Evolutionary conservation across 345 rosid species (phyloP).

Genomic region (Syzygium aqueum): DNA sequence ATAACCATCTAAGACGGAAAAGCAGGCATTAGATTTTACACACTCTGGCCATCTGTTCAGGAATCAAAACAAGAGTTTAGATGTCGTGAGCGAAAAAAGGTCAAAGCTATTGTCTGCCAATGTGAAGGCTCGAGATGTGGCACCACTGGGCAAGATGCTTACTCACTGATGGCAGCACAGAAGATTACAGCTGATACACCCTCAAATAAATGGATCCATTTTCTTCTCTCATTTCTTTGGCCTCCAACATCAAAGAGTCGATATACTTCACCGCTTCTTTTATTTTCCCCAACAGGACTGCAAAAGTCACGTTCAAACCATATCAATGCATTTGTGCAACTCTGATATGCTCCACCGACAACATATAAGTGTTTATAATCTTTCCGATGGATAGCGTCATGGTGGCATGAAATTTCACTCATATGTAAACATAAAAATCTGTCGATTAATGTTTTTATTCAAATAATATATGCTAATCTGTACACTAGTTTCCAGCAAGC

Average conservation of each 20-base stretch:
- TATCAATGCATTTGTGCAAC: not conserved
- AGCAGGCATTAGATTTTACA: not conserved
- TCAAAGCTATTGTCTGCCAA: not conserved
- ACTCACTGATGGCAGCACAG: constrained; percentile 99
- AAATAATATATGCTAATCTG: not conserved
- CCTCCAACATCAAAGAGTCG: constrained; percentile 98
- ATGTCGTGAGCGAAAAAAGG: not conserved
- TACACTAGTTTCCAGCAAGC: not conserved
- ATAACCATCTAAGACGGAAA: not conserved
- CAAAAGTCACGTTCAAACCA: not conserved
- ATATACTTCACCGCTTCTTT: constrained; percentile 98
- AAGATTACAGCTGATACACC: constrained; percentile 97
- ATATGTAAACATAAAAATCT: not conserved
- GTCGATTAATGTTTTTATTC: not conserved
- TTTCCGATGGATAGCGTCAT: not conserved
- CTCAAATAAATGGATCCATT: constrained; percentile 99
- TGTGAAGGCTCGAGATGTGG: not conserved
- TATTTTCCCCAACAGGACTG: constrained; percentile 95
- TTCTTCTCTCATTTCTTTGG: constrained; percentile 96
- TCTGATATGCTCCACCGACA: not conserved
- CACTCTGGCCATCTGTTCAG: not conserved
- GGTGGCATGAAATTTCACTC: not conserved
- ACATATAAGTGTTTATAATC: not conserved
- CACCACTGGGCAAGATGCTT: constrained; percentile 17
- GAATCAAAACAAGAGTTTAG: not conserved